Base-by-base conservation (phyloP, 345 rosid genomes). In the Boechera divaricarpa region DNA sequence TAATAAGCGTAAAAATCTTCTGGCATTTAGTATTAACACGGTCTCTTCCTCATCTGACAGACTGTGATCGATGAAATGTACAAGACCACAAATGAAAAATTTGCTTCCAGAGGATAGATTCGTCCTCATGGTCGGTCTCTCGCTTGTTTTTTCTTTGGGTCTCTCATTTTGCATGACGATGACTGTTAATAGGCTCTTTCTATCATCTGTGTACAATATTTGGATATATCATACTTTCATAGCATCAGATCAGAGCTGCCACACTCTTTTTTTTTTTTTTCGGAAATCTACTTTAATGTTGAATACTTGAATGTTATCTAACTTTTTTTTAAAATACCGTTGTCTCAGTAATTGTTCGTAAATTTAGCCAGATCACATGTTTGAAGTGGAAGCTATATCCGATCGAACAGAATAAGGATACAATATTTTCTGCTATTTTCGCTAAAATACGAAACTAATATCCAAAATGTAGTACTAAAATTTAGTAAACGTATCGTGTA, bases 61-160 rank as follows among this genome's bases (percentile, higher is more conserved):
- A 63, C 1, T 56, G 78, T 68, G 75, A 74, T 79, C 42, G 76
- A 69, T 55, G 79, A 79, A 63, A 79, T 79, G 82, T 79, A 80
- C 65, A 67, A 60, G 71, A 63, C 73, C 67, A 59, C 68, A 10
- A 72, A 72, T 39, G 81, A 10, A n/a, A 58, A 38, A 10, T 49
- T 71, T 21, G 81, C 81, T 64, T 32, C 69, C 24, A 65, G 81
- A 72, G 62, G 44, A 39, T 72, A 78, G 49, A 58, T 57, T 51
- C 57, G 47, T 60, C 74, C 68, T 31, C 52, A 29, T 38, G n/a
- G 39, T 26, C 56, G 48, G 29, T 60, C 15, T 39, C 63, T 68
- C 39, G 38, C 61, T 38, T 59, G 24, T 2, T 31, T 53, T 74
- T 44, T 35, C 49, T 16, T 35, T 47, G 65, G 7, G 28, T 48